phyloP scores from a whole-genome alignment of 345 rosid species.

The Eucalyptus regnans region DNA sequence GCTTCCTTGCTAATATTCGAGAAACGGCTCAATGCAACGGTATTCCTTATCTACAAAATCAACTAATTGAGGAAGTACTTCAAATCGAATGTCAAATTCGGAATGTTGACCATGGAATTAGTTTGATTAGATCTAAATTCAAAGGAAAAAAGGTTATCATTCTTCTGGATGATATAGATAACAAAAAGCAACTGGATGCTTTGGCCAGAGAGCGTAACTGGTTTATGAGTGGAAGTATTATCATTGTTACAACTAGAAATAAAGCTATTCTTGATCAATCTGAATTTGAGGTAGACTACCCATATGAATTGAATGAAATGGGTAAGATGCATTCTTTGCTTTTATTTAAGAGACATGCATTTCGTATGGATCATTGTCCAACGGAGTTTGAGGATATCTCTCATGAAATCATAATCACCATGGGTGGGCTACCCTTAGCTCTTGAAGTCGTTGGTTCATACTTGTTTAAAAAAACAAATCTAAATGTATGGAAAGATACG shows the following conservation, averaged over 20 bases:
- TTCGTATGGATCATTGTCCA: accelerated
- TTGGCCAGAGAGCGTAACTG: too few species aligned
- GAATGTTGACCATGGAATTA: too few species aligned
- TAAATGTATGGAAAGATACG: accelerated
- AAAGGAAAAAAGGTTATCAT: too few species aligned
- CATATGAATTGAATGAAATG: accelerated
- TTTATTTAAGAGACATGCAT: too few species aligned
- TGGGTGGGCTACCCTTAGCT: too few species aligned
- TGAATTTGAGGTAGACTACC: accelerated
- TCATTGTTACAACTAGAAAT: too few species aligned
- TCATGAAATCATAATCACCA: accelerated
- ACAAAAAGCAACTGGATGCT: accelerated
- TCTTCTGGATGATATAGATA: too few species aligned
- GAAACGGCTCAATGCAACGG: accelerated
- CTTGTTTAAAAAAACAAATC: accelerated
- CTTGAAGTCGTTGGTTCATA: too few species aligned
- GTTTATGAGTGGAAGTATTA: accelerated
- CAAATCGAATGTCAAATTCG: accelerated
- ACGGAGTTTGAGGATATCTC: too few species aligned
- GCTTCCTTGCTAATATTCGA: accelerated
- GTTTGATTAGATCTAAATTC: too few species aligned
- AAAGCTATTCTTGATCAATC: accelerated
- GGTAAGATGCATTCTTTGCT: accelerated
- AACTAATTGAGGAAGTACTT: accelerated
- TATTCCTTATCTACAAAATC: accelerated